A percentile compares a stretch with the other conserved stretches of the same genome.
Conservation (phyloP, 2,329 filamentous ascomycete genomes). For the Didymella lethalis region DNA sequence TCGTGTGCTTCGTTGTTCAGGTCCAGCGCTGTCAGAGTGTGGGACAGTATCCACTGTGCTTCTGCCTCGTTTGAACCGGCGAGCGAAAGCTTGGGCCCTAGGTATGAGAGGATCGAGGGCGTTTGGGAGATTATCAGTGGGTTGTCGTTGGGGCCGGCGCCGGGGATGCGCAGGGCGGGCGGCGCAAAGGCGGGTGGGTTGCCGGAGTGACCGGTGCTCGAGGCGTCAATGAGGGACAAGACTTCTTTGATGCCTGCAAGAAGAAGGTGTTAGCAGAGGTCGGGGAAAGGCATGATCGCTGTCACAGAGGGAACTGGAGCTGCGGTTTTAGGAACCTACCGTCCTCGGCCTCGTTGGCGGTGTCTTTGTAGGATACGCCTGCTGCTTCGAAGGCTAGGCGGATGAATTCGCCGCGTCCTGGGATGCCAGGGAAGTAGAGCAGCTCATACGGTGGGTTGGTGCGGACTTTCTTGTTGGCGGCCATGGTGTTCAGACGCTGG, state of each 20-base stretch:
- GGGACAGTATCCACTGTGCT: slow-evolving; percentile 66
- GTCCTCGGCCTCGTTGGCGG: slow-evolving; percentile 59
- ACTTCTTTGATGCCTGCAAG: slow-evolving; percentile 57
- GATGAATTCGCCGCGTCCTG: slow-evolving; percentile 77
- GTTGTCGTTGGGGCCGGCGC: slow-evolving; percentile 60
- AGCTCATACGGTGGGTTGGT: slow-evolving; percentile 64
- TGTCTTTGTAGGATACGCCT: slow-evolving; percentile 70
- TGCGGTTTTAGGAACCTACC: slow-evolving; percentile 38
- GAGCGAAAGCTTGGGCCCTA: slow-evolving; percentile 68
- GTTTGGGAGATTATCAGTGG: slow-evolving; percentile 72
- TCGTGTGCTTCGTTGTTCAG: slow-evolving; percentile 77
- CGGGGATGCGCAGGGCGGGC: slow-evolving; percentile 66
- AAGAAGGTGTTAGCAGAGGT: neutral
- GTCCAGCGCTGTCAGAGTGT: slow-evolving; percentile 75
- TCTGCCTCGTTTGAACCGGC: slow-evolving; percentile 59
- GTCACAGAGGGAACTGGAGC: neutral
- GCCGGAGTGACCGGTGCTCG: slow-evolving; percentile 54
- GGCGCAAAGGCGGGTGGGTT: slow-evolving; percentile 74
- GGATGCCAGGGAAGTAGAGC: slow-evolving; percentile 75
- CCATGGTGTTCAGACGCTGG: slow-evolving; percentile 26
- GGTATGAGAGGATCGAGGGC: slow-evolving; percentile 75
- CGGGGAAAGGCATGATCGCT: neutral
- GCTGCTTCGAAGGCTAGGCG: slow-evolving; percentile 76
- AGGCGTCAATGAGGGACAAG: slow-evolving; percentile 55
- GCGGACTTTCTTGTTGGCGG: slow-evolving; percentile 36